phyloP scores from a whole-genome alignment of 2,329 filamentous ascomycete species.

The Aspergillus sp. region DNA sequence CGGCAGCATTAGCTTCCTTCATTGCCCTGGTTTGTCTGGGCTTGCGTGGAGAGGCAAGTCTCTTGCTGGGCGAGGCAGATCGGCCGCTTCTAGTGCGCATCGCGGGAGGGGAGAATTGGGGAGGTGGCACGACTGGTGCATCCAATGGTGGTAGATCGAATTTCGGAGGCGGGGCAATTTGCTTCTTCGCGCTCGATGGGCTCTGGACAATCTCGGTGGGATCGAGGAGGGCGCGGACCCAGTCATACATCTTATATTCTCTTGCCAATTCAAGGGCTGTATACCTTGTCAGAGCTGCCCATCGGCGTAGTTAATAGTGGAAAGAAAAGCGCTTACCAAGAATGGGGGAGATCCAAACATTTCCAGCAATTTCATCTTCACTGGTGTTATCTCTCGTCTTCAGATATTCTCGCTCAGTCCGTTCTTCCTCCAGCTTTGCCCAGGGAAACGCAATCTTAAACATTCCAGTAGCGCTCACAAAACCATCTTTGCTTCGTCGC shows the following conservation, averaged over 20 bases:
- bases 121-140: conserved; percentile 12
- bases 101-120: conserved; percentile 20
- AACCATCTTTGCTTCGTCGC: conserved; percentile 63
- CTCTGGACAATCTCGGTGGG: conserved; percentile 70
- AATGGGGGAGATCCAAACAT: conserved; percentile 88
- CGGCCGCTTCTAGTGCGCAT: conserved; percentile 51
- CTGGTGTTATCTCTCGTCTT: conserved; percentile 79
- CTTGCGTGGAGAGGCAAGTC: conserved; percentile 50
- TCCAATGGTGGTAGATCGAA: conserved; percentile 58
- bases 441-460: conserved; percentile 66
- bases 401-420: conserved; percentile 64
- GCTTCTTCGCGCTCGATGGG: conserved; percentile 65
- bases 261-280: conserved; percentile 76
- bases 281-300: not conserved
- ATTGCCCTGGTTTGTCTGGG: conserved; percentile 45
- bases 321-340: conserved; percentile 46
- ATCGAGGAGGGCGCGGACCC: conserved; percentile 91
- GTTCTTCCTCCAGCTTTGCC: conserved; percentile 57
- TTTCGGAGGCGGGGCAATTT: conserved; percentile 75
- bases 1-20: conserved; percentile 46
- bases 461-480: conserved; percentile 64
- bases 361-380: conserved; percentile 87
- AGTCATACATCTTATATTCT: conserved; percentile 79
- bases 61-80: conserved; percentile 54
- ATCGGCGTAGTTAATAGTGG: not conserved